Conservation (phyloP, 805 yeast species). For the Komagataella pastoris region DNA sequence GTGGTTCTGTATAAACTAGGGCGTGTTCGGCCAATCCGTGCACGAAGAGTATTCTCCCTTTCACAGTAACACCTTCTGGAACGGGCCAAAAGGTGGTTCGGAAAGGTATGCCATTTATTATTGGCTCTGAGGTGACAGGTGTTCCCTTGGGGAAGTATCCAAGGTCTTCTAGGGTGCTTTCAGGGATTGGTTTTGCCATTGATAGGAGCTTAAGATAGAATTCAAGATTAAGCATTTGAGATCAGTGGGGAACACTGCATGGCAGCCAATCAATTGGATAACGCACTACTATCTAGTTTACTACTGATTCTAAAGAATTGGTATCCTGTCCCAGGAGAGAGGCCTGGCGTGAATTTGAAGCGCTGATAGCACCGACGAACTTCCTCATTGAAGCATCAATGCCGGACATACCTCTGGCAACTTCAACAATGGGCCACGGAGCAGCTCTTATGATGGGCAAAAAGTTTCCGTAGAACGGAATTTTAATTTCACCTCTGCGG, state of each 20-base stretch:
- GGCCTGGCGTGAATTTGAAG: background rate
- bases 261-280: background rate
- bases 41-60: constrained; percentile 44
- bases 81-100: background rate
- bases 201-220: background rate
- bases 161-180: background rate
- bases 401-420: constrained; percentile 45
- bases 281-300: background rate
- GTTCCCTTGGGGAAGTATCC: background rate
- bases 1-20: constrained; percentile 30
- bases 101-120: background rate
- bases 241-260: background rate
- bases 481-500: constrained; percentile 49
- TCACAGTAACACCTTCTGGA: constrained; percentile 10
- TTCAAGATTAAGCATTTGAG: too few species aligned
- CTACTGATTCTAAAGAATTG: background rate
- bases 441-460: constrained; percentile 58
- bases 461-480: constrained; percentile 68
- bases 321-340: background rate
- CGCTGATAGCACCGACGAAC: constrained; percentile 10
- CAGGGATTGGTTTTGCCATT: background rate
- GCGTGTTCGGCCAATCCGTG: constrained; percentile 66
- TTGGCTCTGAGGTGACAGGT: background rate
- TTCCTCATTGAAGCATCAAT: constrained; percentile 40
- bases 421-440: constrained; percentile 59